phyloP scores from a whole-genome alignment of 1,284 basidiomycete genomes.

The Rhodotorula sp. region DNA sequence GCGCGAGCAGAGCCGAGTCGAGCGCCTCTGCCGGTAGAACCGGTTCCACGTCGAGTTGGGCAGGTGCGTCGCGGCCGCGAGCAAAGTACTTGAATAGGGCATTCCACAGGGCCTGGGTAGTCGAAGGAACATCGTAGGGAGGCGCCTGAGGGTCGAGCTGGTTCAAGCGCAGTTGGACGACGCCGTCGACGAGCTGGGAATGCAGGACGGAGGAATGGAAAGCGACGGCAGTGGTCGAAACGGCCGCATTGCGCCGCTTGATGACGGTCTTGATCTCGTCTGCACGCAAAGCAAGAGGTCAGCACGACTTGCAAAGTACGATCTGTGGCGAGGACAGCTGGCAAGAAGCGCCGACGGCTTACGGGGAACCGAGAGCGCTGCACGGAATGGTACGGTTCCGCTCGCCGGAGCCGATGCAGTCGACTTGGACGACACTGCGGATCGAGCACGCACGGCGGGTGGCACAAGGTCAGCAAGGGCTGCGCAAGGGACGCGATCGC shows the following conservation, averaged over 20 bases:
- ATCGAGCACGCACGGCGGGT: background rate
- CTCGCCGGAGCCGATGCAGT: background rate
- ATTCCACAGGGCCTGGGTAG: conserved; percentile 35
- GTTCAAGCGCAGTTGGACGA: conserved; percentile 30
- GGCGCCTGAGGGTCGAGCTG: conserved; percentile 28
- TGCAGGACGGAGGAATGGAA: conserved; percentile 34
- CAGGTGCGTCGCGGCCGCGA: conserved; percentile 17
- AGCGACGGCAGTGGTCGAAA: conserved; percentile 29
- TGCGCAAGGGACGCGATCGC: too few relatives aligned
- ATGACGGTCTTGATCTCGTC: conserved; percentile 32
- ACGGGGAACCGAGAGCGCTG: conserved; percentile 24
- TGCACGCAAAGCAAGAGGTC: background rate
- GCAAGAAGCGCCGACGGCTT: background rate
- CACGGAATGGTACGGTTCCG: conserved; percentile 23
- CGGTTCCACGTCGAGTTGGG: conserved; percentile 25
- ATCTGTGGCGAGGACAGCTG: background rate
- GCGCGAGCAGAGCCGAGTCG: conserved; percentile 20
- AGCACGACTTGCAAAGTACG: background rate
- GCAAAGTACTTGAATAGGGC: conserved; percentile 36
- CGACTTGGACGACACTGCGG: conserved; percentile 15
- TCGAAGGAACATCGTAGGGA: conserved; percentile 25
- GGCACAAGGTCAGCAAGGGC: too few relatives aligned
- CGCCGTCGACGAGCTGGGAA: conserved; percentile 29
- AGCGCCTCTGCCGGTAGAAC: conserved; percentile 30
- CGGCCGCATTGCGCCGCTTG: conserved; percentile 25